These are phyloP conservation scores for Fusarium pseudograminearum DNA, from an alignment of 2,329 filamentous ascomycete genomes.

Conservation along the genomic window DNA sequence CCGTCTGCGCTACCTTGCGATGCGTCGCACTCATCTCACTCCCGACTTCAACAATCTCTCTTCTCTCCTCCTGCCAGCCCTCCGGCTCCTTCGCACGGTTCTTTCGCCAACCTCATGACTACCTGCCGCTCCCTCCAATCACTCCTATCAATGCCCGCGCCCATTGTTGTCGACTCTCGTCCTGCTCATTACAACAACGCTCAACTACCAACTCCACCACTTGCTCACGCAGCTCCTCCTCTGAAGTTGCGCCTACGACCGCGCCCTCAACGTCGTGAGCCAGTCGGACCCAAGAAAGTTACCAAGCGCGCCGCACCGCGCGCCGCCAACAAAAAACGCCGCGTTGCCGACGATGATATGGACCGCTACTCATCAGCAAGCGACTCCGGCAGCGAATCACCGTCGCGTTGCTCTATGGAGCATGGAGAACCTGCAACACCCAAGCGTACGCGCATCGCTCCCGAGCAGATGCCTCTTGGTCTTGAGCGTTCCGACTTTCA, in stretches of 20 bases:
- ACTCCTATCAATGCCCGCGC: slow-evolving; percentile 61
- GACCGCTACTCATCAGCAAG: slow-evolving; percentile 55
- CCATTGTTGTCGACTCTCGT: slow-evolving; percentile 54
- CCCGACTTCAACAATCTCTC: slow-evolving; percentile 64
- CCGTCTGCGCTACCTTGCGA: slow-evolving; percentile 71
- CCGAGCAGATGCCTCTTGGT: slow-evolving; percentile 70
- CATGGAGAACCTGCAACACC: slow-evolving; percentile 63
- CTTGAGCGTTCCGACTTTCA: slow-evolving; percentile 71
- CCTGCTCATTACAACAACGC: slow-evolving; percentile 39
- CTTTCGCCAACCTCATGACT: slow-evolving; percentile 67
- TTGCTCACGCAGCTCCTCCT: slow-evolving; percentile 63
- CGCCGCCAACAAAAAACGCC: slow-evolving; percentile 66
- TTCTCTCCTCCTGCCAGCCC: slow-evolving; percentile 71
- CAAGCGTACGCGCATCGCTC: slow-evolving; percentile 70
- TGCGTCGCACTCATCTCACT: slow-evolving; percentile 58
- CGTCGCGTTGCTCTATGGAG: slow-evolving; percentile 23
- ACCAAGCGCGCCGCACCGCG: slow-evolving; percentile 63
- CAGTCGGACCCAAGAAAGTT: slow-evolving; percentile 59
- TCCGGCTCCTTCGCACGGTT: slow-evolving; percentile 58
- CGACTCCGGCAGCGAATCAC: slow-evolving; percentile 53
- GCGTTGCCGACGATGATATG: slow-evolving; percentile 61
- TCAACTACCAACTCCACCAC: slow-evolving; percentile 68
- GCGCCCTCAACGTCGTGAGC: slow-evolving; percentile 53
- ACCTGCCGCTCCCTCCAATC: slow-evolving; percentile 72
- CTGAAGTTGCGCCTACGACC: slow-evolving; percentile 68